Conservation (phyloP, 192 early-diverging fungal genomes). For the Entomortierella beljakovae region DNA sequence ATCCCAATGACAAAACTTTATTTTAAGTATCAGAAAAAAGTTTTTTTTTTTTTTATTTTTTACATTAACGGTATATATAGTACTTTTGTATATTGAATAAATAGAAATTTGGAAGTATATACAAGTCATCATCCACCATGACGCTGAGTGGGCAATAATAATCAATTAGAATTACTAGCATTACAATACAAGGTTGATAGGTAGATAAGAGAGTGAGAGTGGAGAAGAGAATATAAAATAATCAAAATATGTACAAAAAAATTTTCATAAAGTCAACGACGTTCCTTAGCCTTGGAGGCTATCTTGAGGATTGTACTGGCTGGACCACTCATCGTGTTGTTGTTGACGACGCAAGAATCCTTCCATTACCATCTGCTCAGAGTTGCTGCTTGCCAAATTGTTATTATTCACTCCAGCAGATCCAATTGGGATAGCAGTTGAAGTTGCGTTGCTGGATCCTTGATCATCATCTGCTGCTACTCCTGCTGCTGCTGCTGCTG, state of each 20-base stretch:
- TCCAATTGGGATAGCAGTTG: slow-evolving; percentile 2
- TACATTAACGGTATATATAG: neutral
- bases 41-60: neutral
- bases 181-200: no score
- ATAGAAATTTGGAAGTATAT: neutral
- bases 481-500: neutral
- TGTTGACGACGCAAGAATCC: neutral
- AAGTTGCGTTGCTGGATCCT: neutral
- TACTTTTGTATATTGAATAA: neutral
- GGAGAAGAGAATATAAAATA: slow-evolving; percentile 1
- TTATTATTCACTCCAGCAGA: neutral
- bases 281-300: slow-evolving; percentile 15
- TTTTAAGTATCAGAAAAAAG: no score
- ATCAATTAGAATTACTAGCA: slow-evolving; percentile 4
- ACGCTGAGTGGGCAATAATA: no score
- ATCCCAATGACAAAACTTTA: no score
- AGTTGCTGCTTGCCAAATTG: no score
- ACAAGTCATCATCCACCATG: neutral
- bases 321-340: slow-evolving; percentile 26
- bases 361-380: neutral
- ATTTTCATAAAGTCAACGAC: no score
- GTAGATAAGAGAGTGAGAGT: neutral
- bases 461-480: neutral
- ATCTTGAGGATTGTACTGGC: slow-evolving; percentile 20
- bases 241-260: slow-evolving; percentile 6